Conservation (phyloP, 2,329 filamentous ascomycete genomes). For the Trichophyton mentagrophytes region DNA sequence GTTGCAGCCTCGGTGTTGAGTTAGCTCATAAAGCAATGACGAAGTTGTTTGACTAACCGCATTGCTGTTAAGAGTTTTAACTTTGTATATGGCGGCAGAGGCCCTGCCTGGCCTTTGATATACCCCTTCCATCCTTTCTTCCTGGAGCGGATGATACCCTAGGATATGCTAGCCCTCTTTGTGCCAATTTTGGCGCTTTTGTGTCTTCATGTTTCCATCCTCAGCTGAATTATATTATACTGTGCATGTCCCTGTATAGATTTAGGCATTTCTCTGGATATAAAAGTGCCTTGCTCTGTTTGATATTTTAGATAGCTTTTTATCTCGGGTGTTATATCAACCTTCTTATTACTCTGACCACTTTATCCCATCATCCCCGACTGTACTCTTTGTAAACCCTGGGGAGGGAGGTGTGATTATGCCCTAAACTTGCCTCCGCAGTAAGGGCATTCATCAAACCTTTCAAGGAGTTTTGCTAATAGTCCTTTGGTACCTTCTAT, state of each 20-base stretch:
- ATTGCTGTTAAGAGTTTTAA: neutral
- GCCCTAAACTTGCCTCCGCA: constrained; percentile 12
- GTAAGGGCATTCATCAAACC: constrained; percentile 13
- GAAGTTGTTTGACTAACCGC: constrained; percentile 30
- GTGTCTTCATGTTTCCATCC: neutral
- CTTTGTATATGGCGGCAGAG: neutral
- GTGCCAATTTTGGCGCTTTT: neutral
- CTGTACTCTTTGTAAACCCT: neutral
- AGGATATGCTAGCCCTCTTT: neutral
- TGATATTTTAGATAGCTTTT: neutral
- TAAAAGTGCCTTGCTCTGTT: neutral
- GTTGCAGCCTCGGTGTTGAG: constrained; percentile 34
- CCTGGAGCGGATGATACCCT: neutral
- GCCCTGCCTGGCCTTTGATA: neutral
- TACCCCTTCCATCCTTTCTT: too few relatives aligned
- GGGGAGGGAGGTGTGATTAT: neutral
- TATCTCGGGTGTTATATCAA: neutral
- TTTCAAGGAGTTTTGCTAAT: constrained; percentile 5
- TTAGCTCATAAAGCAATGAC: constrained; percentile 40
- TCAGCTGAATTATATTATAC: neutral
- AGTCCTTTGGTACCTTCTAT: neutral
- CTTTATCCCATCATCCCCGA: neutral
- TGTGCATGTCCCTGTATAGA: neutral
- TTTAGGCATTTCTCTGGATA: neutral
- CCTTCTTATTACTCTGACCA: neutral